Percentiles rank a stretch among this genome's conserved stretches.
phyloP scores from a whole-genome alignment of 345 rosid species.

The Moricandia moricandioides region DNA sequence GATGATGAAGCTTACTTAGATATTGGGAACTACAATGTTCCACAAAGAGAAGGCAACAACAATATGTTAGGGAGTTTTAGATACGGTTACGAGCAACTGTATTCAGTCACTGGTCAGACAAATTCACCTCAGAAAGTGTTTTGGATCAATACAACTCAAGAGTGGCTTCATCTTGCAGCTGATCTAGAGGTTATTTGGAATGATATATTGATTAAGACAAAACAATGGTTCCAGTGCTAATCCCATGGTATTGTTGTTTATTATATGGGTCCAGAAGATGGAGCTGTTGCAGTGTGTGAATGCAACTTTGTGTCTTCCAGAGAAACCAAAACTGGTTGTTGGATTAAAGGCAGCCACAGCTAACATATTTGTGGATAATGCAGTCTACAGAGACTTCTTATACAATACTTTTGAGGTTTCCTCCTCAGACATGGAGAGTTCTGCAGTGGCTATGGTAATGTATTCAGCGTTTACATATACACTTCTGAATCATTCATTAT shows the following conservation, averaged over 20 bases:
- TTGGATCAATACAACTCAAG: constrained; percentile 42
- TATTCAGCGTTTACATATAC: background rate
- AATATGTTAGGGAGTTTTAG: constrained; percentile 44
- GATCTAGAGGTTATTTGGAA: constrained; percentile 41
- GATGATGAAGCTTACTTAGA: constrained; percentile 35
- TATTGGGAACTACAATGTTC: constrained; percentile 40
- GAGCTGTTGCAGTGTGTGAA: constrained; percentile 46
- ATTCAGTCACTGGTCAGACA: constrained; percentile 30
- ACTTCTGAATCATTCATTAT: background rate
- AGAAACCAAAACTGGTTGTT: constrained; percentile 47
- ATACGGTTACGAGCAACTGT: constrained; percentile 39
- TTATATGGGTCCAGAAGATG: constrained; percentile 35
- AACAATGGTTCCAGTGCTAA: background rate
- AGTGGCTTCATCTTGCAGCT: constrained; percentile 52
- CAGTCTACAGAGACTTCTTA: constrained; percentile 49
- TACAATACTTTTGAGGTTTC: constrained; percentile 41
- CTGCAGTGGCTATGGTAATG: constrained; percentile 52
- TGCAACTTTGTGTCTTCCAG: constrained; percentile 46
- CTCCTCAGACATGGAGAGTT: constrained; percentile 53
- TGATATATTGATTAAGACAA: background rate
- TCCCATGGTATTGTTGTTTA: background rate
- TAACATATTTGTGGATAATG: constrained; percentile 52
- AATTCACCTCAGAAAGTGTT: constrained; percentile 30
- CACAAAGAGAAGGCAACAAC: constrained; percentile 30
- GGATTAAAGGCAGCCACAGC: constrained; percentile 48